A percentile compares a stretch with the other conserved stretches of the same genome.
phyloP scores from a whole-genome alignment of 495 filamentous ascomycete genomes.

The Cercophora newfieldiana region DNA sequence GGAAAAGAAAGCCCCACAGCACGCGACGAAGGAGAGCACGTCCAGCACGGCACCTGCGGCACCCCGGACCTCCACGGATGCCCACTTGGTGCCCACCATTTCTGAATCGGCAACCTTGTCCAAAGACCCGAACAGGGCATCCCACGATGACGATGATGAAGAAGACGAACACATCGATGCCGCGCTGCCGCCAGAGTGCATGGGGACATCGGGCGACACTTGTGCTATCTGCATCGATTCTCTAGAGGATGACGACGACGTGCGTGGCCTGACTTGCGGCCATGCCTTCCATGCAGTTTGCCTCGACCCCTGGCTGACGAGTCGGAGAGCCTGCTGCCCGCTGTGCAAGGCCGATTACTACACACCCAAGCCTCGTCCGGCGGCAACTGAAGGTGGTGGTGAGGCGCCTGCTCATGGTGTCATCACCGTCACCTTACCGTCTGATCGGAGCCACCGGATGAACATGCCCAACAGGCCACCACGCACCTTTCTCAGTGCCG shows the following conservation, averaged over 20 bases:
- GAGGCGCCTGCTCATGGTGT: constrained; percentile 26
- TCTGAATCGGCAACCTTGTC: constrained; percentile 23
- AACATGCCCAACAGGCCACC: constrained; percentile 40
- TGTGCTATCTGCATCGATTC: constrained; percentile 96
- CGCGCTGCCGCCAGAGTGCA: constrained; percentile 76
- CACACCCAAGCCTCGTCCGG: constrained; percentile 73
- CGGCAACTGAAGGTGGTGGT: constrained; percentile 36
- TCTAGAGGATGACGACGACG: constrained; percentile 92
- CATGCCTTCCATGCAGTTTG: constrained; percentile 96
- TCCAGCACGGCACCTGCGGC: constrained; percentile 28
- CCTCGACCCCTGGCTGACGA: constrained; percentile 95
- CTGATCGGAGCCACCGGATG: constrained; percentile 38
- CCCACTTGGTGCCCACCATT: constrained; percentile 16
- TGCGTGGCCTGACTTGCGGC: constrained; percentile 88
- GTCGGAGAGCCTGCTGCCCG: constrained; percentile 89
- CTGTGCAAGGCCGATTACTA: constrained; percentile 98
- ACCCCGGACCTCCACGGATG: constrained; percentile 24
- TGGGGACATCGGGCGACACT: constrained; percentile 86
- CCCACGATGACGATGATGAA: constrained; percentile 65
- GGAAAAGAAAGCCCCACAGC: constrained; percentile 24
- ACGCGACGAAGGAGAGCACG: constrained; percentile 35
- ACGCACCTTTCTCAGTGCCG: constrained; percentile 29
- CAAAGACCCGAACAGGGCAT: constrained; percentile 33
- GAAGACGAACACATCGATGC: constrained; percentile 85
- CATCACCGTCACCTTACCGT: constrained; percentile 27